Evolutionary conservation across 176 grass and related monocot species (phyloP).

Genomic region (Dendrocalamus sinicus): DNA sequence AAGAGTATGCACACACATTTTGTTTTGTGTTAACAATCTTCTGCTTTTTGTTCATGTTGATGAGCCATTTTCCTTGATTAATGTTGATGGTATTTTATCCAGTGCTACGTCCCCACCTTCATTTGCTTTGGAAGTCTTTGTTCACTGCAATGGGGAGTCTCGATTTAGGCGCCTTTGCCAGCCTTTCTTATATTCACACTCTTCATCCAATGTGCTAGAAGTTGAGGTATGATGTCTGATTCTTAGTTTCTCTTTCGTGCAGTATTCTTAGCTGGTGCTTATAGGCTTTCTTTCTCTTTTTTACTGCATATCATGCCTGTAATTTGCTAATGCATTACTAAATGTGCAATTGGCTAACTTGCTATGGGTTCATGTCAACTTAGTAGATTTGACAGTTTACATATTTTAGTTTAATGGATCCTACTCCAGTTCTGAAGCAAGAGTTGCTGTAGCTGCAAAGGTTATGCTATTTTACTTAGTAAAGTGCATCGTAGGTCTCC

Average conservation of each 20-base stretch:
- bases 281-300: not conserved
- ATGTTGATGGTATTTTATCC: constrained; percentile 44
- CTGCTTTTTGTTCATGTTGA: constrained; percentile 15
- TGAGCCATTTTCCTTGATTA: constrained; percentile 23
- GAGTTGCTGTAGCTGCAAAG: not conserved
- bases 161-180: constrained; percentile 96
- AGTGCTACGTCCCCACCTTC: constrained; percentile 92
- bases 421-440: not conserved
- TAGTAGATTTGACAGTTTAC: not conserved
- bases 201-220: constrained; percentile 96
- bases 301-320: not conserved
- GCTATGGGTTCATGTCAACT: constrained; percentile 24
- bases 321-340: constrained; percentile 8
- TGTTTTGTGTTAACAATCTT: constrained; percentile 8
- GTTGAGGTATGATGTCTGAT: constrained; percentile 70
- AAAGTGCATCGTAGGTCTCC: not conserved
- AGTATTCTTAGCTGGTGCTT: constrained; percentile 18
- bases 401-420: not conserved
- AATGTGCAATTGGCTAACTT: not conserved
- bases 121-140: constrained; percentile 97
- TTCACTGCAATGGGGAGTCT: constrained; percentile 92
- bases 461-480: not conserved
- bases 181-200: constrained; percentile 98
- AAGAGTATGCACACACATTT: constrained; percentile 22
- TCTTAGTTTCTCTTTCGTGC: constrained; percentile 26